Evolutionary conservation across 805 yeast genomes (phyloP), one percentile per base, ranked within the genome.

Genomic region (Saccharomycopsis fodiens): DNA sequence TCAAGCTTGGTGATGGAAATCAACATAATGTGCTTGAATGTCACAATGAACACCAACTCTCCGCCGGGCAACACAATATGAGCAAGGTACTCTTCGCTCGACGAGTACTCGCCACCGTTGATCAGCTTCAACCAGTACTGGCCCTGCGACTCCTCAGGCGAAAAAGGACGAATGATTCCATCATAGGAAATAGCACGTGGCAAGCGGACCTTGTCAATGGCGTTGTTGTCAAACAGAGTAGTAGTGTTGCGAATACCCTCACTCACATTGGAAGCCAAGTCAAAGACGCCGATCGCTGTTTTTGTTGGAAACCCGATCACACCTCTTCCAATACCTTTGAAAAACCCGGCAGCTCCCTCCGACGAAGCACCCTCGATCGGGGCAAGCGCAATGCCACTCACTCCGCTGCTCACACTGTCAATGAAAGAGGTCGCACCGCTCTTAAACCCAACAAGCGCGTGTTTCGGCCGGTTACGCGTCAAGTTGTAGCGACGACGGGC

Each of bases 241-340:
- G 99, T 87, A 0, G 97, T 85, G 59, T 82, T 89, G 50, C 89
- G 73, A 41, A 94, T 88, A 22, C 97, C 97, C 59, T 89, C 97
- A 65, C 95, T 81, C 31, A 93, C 80, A 61, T 86, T 91, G 44
- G 85, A 83, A 1, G 97, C 96, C 52, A 94, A 69, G 59, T 93
- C 99, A 54, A 93, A 81, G 20, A 93, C 60, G 10, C 99, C 99
- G 54, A 91, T 88, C 0, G 96, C 96, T 0, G 97, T 86, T 67
- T 93, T 93, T 0, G 98, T 89, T 0, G 99, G 98, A 25, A 94
- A 65, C 0, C 98, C 98, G 46, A 93, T 77, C n/a, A 94, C 58
- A 10, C 98, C 99, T 57, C 82, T 85, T 3, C 98, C 98, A 3
- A 93, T 59, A 1, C 99, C 99, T 59, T 81, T 86, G 65, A 93